A percentile compares a stretch with the other conserved stretches of the same genome.
phyloP scores from a whole-genome alignment of 495 filamentous ascomycete genomes.

The Tuber melanosporum region DNA sequence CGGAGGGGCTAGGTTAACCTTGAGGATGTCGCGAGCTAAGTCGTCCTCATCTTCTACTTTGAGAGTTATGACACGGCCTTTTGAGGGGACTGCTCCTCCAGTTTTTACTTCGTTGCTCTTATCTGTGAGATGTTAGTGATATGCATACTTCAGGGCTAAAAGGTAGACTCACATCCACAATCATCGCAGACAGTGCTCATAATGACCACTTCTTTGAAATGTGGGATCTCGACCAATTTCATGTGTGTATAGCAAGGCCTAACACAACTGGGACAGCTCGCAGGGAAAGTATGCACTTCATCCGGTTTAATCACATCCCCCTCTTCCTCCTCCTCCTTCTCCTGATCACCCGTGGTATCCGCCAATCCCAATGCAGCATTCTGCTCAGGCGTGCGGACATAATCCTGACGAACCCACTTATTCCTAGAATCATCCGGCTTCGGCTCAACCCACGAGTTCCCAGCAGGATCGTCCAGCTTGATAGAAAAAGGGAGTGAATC shows the following conservation, averaged over 20 bases:
- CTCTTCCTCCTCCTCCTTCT: conserved; percentile 44
- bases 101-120: conserved; percentile 93
- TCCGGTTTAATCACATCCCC: conserved; percentile 78
- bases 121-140: conserved; percentile 43
- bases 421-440: conserved; percentile 63
- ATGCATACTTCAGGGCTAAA: not conserved
- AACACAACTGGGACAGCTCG: conserved; percentile 82
- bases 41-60: conserved; percentile 66
- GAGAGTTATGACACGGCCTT: conserved; percentile 76
- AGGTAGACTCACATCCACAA: conserved; percentile 59
- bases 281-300: conserved; percentile 81
- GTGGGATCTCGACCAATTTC: conserved; percentile 92
- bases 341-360: conserved; percentile 31
- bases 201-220: conserved; percentile 91
- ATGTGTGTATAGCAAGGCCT: conserved; percentile 78
- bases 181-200: conserved; percentile 81
- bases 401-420: conserved; percentile 78
- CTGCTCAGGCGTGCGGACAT: conserved; percentile 71
- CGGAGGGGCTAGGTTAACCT: conserved; percentile 42
- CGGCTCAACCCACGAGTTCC: conserved; percentile 97
- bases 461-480: conserved; percentile 78
- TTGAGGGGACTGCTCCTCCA: conserved; percentile 81
- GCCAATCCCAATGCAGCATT: conserved; percentile 72
- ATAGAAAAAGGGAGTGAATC: conserved; percentile 80
- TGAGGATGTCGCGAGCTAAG: conserved; percentile 85